Evolutionary conservation across 2,329 filamentous ascomycete genomes (phyloP).

Genomic region (Eutypa lata): DNA sequence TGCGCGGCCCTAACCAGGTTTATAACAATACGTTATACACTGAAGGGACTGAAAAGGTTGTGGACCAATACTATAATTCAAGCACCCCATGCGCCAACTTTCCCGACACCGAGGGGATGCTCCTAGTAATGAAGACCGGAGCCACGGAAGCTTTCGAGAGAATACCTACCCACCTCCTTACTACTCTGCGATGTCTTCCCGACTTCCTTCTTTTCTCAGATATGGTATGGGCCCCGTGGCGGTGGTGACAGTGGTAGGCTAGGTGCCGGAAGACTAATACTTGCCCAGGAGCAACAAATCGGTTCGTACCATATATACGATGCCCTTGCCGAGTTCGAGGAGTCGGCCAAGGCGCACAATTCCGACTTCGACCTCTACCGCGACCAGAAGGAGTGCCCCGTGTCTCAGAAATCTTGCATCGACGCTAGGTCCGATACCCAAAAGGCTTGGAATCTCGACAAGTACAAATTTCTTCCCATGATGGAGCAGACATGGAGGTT

Average conservation of each 20-base stretch:
- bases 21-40: slow-evolving; percentile 39
- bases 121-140: slow-evolving; percentile 58
- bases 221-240: slow-evolving; percentile 30
- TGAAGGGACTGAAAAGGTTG: slow-evolving; percentile 29
- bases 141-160: slow-evolving; percentile 53
- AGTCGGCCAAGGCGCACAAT: slow-evolving; percentile 35
- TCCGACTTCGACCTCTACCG: slow-evolving; percentile 44
- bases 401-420: slow-evolving; percentile 43
- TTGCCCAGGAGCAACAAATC: slow-evolving; percentile 44
- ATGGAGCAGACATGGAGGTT: slow-evolving; percentile 52
- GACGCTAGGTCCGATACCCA: slow-evolving; percentile 28
- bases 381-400: slow-evolving; percentile 42
- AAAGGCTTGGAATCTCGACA: slow-evolving; percentile 53
- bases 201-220: slow-evolving; percentile 59
- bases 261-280: slow-evolving; percentile 2
- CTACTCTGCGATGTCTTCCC: slow-evolving; percentile 49
- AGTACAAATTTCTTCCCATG: slow-evolving; percentile 61
- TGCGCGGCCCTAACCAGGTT: slow-evolving; percentile 18
- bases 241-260: background rate
- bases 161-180: slow-evolving; percentile 54
- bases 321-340: slow-evolving; percentile 32
- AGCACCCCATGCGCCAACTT: slow-evolving; percentile 38
- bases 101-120: slow-evolving; percentile 40
- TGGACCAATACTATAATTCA: slow-evolving; percentile 34
- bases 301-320: slow-evolving; percentile 41